These are phyloP conservation scores for Anaeramoeba flamelloides DNA, from an alignment of 78 protist species.

Conservation along the genomic window DNA sequence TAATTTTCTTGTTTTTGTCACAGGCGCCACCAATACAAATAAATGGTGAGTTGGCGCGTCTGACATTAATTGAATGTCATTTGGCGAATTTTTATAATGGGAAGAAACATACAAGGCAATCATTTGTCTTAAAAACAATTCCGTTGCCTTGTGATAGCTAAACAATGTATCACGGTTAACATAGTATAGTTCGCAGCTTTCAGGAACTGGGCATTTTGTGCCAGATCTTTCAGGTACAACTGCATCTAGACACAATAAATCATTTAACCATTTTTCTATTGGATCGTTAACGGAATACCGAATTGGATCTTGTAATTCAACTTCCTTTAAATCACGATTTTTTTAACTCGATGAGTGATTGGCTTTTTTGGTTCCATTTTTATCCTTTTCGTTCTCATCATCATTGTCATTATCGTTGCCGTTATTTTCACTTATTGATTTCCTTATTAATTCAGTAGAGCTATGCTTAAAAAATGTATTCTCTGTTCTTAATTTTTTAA, in stretches of 20 bases:
- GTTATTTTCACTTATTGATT: neutral
- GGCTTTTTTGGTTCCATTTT: neutral
- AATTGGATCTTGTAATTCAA: conserved; percentile 82
- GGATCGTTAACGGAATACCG: conserved; percentile 62
- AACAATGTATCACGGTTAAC: conserved; percentile 93
- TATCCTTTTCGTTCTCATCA: neutral
- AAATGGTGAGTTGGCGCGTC: conserved; percentile 97
- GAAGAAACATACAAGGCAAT: conserved; percentile 80
- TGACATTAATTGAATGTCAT: conserved; percentile 89
- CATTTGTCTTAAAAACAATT: conserved; percentile 58
- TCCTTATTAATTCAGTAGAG: neutral
- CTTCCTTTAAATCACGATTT: too few species aligned
- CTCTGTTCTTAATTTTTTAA: conserved; percentile 55
- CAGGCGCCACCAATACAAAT: conserved; percentile 76
- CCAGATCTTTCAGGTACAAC: neutral
- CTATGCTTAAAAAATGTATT: neutral
- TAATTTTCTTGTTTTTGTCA: conserved; percentile 8
- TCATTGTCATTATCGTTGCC: neutral
- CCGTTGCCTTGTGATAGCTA: conserved; percentile 77
- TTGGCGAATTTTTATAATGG: conserved; percentile 96
- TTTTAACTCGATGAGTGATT: conserved; percentile 8
- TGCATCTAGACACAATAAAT: conserved; percentile 82
- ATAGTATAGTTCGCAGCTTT: conserved; percentile 70
- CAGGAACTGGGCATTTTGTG: conserved; percentile 42
- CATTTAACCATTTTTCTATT: conserved; percentile 68